A percentile compares a stretch with the other conserved stretches of the same genome.
phyloP scores from a whole-genome alignment of 192 early-diverging fungal species.

The Linnemannia exigua region DNA sequence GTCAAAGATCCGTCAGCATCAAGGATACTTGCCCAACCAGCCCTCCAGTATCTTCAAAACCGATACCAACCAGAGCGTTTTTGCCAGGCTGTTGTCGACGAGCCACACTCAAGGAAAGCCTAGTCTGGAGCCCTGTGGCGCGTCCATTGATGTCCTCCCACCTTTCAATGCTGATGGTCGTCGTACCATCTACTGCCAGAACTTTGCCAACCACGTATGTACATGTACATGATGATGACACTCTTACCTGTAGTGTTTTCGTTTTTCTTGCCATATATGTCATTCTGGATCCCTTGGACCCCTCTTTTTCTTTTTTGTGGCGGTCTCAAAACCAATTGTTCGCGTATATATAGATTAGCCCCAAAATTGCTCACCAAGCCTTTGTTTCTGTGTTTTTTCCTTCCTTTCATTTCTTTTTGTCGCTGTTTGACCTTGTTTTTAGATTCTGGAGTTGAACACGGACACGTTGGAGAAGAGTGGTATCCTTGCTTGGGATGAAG shows the following conservation, averaged over 20 bases:
- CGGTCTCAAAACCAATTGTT: not conserved
- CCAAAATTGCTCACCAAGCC: constrained; percentile 7
- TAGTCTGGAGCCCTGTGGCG: constrained; percentile 77
- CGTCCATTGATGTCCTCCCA: constrained; percentile 67
- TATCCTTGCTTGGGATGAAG: constrained; percentile 70
- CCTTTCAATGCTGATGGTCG: constrained; percentile 70
- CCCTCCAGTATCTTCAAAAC: constrained; percentile 78
- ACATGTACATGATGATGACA: not conserved
- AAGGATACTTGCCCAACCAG: constrained; percentile 75
- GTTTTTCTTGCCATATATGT: not conserved
- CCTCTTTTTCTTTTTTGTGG: not conserved
- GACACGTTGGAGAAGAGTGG: constrained; percentile 73
- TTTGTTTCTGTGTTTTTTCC: constrained; percentile 6
- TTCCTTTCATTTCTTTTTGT: not conserved
- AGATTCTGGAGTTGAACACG: constrained; percentile 78
- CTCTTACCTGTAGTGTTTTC: not conserved
- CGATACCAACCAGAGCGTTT: constrained; percentile 77
- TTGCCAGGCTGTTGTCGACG: constrained; percentile 73
- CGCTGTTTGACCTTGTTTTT: not conserved
- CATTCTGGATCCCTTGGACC: not conserved
- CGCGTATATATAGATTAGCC: not conserved
- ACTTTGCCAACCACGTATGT: constrained; percentile 75
- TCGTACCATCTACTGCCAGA: constrained; percentile 76
- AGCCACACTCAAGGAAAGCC: constrained; percentile 70
- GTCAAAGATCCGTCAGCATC: constrained; percentile 76